Conservation (phyloP, 2,329 filamentous ascomycete species). For the Botrytis tulipae region DNA sequence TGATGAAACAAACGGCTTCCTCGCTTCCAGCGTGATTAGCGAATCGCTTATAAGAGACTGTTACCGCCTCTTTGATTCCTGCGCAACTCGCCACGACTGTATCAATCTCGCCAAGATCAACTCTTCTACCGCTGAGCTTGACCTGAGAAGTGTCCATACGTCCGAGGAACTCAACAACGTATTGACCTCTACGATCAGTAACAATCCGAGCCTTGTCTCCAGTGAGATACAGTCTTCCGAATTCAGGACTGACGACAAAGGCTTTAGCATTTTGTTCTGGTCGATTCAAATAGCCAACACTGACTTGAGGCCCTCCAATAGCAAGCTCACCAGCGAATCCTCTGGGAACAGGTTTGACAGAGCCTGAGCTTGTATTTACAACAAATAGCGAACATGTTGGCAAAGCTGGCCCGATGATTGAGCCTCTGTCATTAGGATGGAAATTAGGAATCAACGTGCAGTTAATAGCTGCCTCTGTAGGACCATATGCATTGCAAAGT, state of each 20-base stretch:
- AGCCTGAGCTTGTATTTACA: not conserved
- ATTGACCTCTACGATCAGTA: slow-evolving; percentile 47
- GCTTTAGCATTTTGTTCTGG: slow-evolving; percentile 20
- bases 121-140: slow-evolving; percentile 62
- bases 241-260: slow-evolving; percentile 25
- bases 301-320: slow-evolving; percentile 23
- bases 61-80: slow-evolving; percentile 10
- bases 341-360: slow-evolving; percentile 23
- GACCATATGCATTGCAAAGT: slow-evolving; percentile 16
- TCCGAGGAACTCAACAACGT: slow-evolving; percentile 57
- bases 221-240: slow-evolving; percentile 46
- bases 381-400: not conserved
- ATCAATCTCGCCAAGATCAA: slow-evolving; percentile 61
- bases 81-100: not conserved
- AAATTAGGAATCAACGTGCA: slow-evolving; percentile 7
- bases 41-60: slow-evolving; percentile 13
- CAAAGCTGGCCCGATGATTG: slow-evolving; percentile 9
- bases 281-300: slow-evolving; percentile 22
- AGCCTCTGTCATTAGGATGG: not conserved
- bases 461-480: slow-evolving; percentile 7
- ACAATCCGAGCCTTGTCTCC: slow-evolving; percentile 47
- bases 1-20: slow-evolving; percentile 12
- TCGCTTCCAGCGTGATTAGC: slow-evolving; percentile 9
- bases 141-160: slow-evolving; percentile 59
- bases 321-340: slow-evolving; percentile 23